Evolutionary conservation across 2,329 filamentous ascomycete genomes (phyloP).

Genomic region (Claviceps monticola): DNA sequence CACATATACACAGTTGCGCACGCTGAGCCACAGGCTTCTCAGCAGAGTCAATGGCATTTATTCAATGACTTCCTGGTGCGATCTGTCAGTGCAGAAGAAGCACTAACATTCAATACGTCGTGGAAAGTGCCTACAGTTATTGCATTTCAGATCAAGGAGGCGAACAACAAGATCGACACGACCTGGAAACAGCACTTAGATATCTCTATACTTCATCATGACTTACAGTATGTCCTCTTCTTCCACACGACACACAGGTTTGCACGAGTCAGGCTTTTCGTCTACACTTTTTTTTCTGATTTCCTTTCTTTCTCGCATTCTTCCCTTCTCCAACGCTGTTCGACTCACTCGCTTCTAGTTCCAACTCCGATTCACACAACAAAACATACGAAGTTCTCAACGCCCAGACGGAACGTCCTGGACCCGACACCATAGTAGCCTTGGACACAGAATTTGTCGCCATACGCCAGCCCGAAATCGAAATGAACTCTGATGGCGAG

Average conservation of each 20-base stretch:
- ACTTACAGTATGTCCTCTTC: conserved; percentile 33
- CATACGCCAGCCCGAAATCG: conserved; percentile 82
- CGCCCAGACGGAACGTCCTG: conserved; percentile 48
- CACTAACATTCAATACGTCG: conserved; percentile 71
- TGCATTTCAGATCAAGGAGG: conserved; percentile 69
- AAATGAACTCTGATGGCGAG: conserved; percentile 88
- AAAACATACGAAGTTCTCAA: conserved; percentile 49
- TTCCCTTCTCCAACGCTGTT: not conserved
- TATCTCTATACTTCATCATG: conserved; percentile 69
- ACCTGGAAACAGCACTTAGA: conserved; percentile 79
- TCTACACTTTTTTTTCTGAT: not conserved
- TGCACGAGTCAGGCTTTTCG: conserved; percentile 1
- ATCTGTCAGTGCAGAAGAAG: conserved; percentile 66
- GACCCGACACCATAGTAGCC: conserved; percentile 62
- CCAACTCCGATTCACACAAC: conserved; percentile 16
- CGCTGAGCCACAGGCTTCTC: conserved; percentile 43
- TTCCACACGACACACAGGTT: not conserved
- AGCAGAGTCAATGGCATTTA: conserved; percentile 72
- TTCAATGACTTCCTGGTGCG: conserved; percentile 96
- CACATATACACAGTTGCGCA: conserved; percentile 40
- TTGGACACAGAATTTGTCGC: conserved; percentile 96
- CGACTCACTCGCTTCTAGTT: conserved; percentile 17
- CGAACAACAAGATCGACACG: conserved; percentile 70
- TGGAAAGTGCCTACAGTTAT: conserved; percentile 92
- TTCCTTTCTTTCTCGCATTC: not conserved